Evolutionary conservation across 2,329 filamentous ascomycete species (phyloP), one percentile per base, ranked within the genome.

Genomic region (Xylariaceae sp.): DNA sequence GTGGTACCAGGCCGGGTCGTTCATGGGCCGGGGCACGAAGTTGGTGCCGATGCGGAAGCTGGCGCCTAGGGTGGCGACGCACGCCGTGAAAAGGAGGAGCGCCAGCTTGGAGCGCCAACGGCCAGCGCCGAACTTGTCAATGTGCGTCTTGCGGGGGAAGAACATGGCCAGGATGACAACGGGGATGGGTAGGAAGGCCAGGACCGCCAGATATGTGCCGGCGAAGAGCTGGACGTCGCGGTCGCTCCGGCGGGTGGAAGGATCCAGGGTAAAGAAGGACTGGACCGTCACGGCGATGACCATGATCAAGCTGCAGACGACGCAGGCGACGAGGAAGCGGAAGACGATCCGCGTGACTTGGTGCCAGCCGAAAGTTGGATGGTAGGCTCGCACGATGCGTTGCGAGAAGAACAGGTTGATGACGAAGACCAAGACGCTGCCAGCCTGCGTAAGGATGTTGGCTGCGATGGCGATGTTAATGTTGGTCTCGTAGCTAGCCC

Each of bases 321-420:
- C 73, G 16, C 80, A 63, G 26, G 67, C 66, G 59, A 81, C 82
- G 18, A 88, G 60, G 19, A 70, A 56, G 45, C 72, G 75, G 62
- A 89, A 84, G 19, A 63, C 42, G 16, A 68, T 49, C 2, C 68
- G 70, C 18, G 79, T 68, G 2, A 64, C 53, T 18, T 64, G 69
- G 47, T 77, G 73, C 87, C 87, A 91, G 43, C 87, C 88, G 24
- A 88, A 59, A 2, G 61, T 57, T 0, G 87, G 87, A 55, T 90
- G 85, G 34, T 79, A 77, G 4, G 85, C 84, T 40, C 89, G 77
- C 15, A 93, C 63, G 19, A 95, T 73, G 34, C 89, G 81, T 63
- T 89, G 86, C 0, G 83, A 66, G 57, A 90, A 87, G 55, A 93
- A 67, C 32, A 94, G 65, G 65, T 95, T 93, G 63, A 89, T 68